These are phyloP conservation scores for Podospora tetraspora DNA, from an alignment of 495 filamentous ascomycete species.

Conservation along the genomic window DNA sequence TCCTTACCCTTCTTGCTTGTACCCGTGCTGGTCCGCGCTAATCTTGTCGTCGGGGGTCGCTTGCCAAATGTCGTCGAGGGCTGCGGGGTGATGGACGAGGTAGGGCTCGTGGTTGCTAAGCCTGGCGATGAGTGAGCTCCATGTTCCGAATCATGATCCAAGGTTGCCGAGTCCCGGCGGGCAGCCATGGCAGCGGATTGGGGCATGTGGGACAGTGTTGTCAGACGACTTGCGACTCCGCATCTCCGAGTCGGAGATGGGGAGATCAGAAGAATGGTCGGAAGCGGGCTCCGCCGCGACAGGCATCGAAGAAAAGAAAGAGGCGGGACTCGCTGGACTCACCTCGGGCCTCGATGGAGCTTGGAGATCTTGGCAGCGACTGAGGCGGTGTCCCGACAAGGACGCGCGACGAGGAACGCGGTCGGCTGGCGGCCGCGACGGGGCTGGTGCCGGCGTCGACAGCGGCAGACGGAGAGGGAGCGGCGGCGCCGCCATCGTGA, in stretches of 20 bases:
- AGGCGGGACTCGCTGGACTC: conserved; percentile 2
- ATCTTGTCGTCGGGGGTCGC: conserved; percentile 11
- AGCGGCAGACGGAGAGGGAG: neutral
- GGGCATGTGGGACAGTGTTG: neutral
- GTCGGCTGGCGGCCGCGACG: neutral
- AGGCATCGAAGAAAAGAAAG: too few species aligned
- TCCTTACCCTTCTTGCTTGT: conserved; percentile 12
- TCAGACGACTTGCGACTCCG: neutral
- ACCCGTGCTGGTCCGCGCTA: conserved; percentile 18
- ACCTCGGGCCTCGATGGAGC: conserved; percentile 18
- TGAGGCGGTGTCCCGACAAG: conserved; percentile 8
- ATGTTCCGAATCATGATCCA: neutral
- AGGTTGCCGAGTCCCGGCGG: neutral
- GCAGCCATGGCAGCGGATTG: neutral
- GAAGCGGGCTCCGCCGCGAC: neutral
- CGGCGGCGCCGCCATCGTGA: conserved; percentile 1
- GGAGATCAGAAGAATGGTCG: neutral
- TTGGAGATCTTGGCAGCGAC: conserved; percentile 18
- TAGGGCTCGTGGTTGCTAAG: conserved; percentile 5
- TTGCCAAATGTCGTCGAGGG: neutral
- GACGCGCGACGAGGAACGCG: conserved; percentile 1
- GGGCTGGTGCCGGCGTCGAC: conserved; percentile 1
- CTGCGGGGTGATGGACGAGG: neutral
- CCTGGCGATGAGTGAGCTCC: conserved; percentile 5
- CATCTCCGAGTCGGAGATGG: neutral